Evolutionary conservation across 805 yeast species (phyloP), one percentile per base, ranked within the genome.

Genomic region (Scheffersomyces stipitis): DNA sequence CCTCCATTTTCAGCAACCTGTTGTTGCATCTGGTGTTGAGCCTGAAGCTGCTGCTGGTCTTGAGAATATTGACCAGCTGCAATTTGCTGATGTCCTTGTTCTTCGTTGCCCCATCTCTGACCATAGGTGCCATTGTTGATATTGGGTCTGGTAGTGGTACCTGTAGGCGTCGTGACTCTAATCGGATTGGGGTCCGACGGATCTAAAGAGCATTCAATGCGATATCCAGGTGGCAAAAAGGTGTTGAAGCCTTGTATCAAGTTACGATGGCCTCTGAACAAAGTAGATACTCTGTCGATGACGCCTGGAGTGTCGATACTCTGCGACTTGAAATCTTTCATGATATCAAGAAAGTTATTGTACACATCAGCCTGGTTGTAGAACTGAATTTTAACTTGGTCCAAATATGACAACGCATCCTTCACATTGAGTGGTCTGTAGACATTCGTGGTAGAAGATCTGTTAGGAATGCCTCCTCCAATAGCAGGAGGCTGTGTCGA

Each of bases 311-410:
- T 93, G 60, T 93, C 98, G 52, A 93, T 90, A 43, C 81, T 80
- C 67, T 91, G 97, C 36, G 95, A 83, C 69, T 95, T 95, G 70
- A 93, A 95, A 58, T 95, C 99, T 69, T 95, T 95, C 99, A 93
- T 93, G 46, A 93, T 91, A 58, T 93, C 99, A 55, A 93, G 73
- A 55, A 95, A 93, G 61, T 86, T 89, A 62, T 93, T 93, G 71
- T 93, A 93, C 29, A 93, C 96, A 52, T 90, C 97, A 0, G 98
- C 95, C 64, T 91, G 95, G 47, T 81, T 77, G 60, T 78, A 84
- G 64, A 93, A 93, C 60, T 90, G 97, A 33, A 83, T 76, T 63
- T 93, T 93, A 35, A 93, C 99, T 64, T 90, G 96, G 58, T 95
- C 99, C 49, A 93, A 75, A 57, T 95, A 93, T 7, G 96, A 81